These are phyloP conservation scores for Capsicum pubescens DNA, from an alignment of 257 asterid species.

Conservation along the genomic window DNA sequence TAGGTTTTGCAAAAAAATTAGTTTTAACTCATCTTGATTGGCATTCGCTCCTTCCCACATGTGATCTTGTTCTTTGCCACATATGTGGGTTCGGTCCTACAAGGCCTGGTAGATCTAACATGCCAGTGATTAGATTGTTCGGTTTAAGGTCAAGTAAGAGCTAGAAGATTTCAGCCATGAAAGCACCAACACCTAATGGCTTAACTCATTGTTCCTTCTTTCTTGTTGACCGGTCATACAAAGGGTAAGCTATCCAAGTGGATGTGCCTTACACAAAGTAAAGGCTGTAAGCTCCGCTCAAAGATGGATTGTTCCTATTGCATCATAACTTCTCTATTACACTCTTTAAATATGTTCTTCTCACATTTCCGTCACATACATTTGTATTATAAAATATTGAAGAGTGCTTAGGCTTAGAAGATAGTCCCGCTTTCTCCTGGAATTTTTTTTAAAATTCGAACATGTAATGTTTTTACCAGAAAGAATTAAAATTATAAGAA, in stretches of 20 bases:
- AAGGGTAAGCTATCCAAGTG: conserved; percentile 24
- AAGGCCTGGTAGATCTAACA: not conserved
- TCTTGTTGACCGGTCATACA: conserved; percentile 28
- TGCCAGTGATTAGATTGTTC: not conserved
- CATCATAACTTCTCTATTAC: conserved; percentile 25
- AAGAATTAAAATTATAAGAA: not conserved
- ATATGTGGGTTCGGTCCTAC: not conserved
- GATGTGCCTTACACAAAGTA: not conserved
- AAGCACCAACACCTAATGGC: conserved; percentile 32
- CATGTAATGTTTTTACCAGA: not conserved
- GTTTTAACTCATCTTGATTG: conserved; percentile 5
- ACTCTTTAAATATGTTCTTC: not conserved
- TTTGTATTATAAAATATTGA: not conserved
- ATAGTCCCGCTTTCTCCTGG: not conserved
- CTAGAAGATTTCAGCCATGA: conserved; percentile 20
- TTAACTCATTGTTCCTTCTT: conserved; percentile 29
- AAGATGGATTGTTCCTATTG: conserved; percentile 19
- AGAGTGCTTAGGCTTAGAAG: not conserved
- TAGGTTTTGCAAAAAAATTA: not conserved
- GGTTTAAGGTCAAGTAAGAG: not conserved
- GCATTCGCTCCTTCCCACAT: not conserved
- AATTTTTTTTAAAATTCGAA: not conserved
- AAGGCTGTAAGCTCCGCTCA: not conserved
- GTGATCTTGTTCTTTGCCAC: not conserved
- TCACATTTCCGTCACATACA: not conserved